These are phyloP conservation scores for Aureobasidium sp. DNA, from an alignment of 2,329 filamentous ascomycete genomes.

Conservation along the genomic window DNA sequence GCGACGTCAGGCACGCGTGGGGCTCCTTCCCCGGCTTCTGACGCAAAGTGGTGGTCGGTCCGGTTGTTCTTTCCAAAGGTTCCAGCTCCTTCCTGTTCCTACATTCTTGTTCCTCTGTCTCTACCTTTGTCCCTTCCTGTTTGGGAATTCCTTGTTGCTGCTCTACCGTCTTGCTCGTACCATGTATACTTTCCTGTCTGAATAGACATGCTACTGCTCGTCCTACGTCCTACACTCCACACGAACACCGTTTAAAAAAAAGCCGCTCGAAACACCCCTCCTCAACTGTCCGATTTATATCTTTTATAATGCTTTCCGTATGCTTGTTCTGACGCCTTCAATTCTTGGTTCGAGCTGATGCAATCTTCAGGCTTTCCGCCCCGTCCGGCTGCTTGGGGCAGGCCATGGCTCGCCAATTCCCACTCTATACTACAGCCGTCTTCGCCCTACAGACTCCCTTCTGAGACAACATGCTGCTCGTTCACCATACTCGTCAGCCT, in stretches of 20 bases:
- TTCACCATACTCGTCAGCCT: not conserved
- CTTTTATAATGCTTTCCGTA: conserved; percentile 8
- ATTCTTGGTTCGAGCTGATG: not conserved
- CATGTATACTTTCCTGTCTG: not conserved
- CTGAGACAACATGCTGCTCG: not conserved
- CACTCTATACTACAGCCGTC: not conserved
- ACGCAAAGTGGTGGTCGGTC: not conserved
- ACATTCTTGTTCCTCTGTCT: not conserved
- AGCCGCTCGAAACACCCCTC: not conserved
- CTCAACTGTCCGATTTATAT: not conserved
- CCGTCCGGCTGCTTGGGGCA: not conserved
- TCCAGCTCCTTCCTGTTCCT: conserved; percentile 6
- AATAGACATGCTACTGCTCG: not conserved
- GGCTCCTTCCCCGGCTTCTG: conserved; percentile 6
- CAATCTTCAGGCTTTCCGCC: not conserved
- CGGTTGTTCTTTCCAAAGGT: not conserved
- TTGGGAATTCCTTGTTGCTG: not conserved
- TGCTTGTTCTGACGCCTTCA: not conserved
- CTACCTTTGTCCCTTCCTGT: not conserved
- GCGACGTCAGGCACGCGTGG: conserved; percentile 1
- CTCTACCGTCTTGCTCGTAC: not conserved
- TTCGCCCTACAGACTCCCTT: not conserved
- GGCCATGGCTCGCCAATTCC: not conserved
- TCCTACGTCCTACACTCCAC: not conserved
- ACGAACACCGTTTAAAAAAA: not conserved